Conservation (phyloP, 2,329 filamentous ascomycete species). For the Colletotrichum coccodes region DNA sequence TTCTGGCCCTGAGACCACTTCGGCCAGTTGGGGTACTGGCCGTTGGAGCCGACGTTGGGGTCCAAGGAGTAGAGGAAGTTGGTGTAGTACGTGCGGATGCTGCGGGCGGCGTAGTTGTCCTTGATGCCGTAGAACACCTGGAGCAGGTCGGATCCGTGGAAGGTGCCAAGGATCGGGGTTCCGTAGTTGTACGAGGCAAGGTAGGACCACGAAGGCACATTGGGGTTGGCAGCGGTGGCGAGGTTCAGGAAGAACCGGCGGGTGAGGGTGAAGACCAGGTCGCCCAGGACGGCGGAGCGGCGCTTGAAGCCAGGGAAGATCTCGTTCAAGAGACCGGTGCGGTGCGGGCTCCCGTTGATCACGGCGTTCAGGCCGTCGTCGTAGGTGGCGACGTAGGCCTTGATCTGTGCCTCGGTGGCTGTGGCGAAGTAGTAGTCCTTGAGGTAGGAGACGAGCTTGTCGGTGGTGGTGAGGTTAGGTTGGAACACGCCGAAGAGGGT, state of each 20-base stretch:
- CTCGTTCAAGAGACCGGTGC: slow-evolving; percentile 66
- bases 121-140: slow-evolving; percentile 66
- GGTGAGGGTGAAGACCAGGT: slow-evolving; percentile 62
- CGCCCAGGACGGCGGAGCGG: slow-evolving; percentile 71
- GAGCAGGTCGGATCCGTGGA: slow-evolving; percentile 77
- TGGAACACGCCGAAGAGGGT: slow-evolving; percentile 71
- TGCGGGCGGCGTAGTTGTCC: slow-evolving; percentile 43
- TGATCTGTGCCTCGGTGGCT: slow-evolving; percentile 47
- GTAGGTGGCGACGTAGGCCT: slow-evolving; percentile 64
- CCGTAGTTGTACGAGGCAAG: slow-evolving; percentile 78
- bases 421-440: slow-evolving; percentile 41
- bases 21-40: slow-evolving; percentile 51
- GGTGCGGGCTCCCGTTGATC: slow-evolving; percentile 68
- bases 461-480: slow-evolving; percentile 64
- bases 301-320: slow-evolving; percentile 74
- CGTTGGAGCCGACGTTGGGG: slow-evolving; percentile 68
- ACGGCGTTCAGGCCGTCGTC: slow-evolving; percentile 57
- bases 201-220: slow-evolving; percentile 78
- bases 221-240: slow-evolving; percentile 53
- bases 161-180: slow-evolving; percentile 78
- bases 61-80: slow-evolving; percentile 78
- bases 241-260: slow-evolving; percentile 56
- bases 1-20: slow-evolving; percentile 56
- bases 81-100: slow-evolving; percentile 70
- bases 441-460: slow-evolving; percentile 47